Evolutionary conservation across 2,329 filamentous ascomycete species (phyloP), one percentile per base, ranked within the genome.

Genomic region (Botryotinia calthae): DNA sequence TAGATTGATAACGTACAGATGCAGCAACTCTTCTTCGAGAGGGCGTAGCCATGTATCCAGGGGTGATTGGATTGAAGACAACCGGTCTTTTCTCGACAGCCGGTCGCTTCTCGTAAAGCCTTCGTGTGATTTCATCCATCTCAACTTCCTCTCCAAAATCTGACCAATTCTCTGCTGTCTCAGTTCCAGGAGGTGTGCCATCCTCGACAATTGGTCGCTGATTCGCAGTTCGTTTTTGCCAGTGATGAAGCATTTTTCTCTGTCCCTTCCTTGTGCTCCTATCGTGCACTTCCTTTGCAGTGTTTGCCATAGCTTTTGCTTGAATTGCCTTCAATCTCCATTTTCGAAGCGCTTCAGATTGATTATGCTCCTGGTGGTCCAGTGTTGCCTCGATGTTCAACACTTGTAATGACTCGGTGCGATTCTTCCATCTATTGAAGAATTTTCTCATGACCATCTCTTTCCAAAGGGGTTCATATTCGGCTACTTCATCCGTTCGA

Each of bases 21-120:
- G 82, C 79, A 10, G 82, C 79, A 68, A 85, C 83, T 64, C 78
- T 76, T 81, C 84, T 83, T 84, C 71, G 64, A 62, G 73, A 74
- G 37, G 75, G 75, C 20, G 76, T 77, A 51, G 65, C 74, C 48
- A 76, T 70, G 70, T 77, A 77, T 51, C 75, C 76, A 28, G 77
- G 75, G 28, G 78, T 77, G 28, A 40, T 22, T 51, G 68, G 68
- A 31, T 63, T 48, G 18, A 70, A 68, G 51, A 56, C 51, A 31
- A n/a, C 51, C 51, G 51, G 51, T 4, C n/a, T 28, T 7, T 9
- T 56, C n/a, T 28, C n/a, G n/a, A 56, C 7, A 56, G 51, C 64
- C n/a, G 68, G 70, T 40, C 67, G 37, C 37, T 31, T 72, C 34
- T 75, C 77, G 51, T 78, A 75, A 20, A 76, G 62, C 58, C 74